phyloP scores from a whole-genome alignment of 495 filamentous ascomycete genomes.

The Aspergillus homomorphus region DNA sequence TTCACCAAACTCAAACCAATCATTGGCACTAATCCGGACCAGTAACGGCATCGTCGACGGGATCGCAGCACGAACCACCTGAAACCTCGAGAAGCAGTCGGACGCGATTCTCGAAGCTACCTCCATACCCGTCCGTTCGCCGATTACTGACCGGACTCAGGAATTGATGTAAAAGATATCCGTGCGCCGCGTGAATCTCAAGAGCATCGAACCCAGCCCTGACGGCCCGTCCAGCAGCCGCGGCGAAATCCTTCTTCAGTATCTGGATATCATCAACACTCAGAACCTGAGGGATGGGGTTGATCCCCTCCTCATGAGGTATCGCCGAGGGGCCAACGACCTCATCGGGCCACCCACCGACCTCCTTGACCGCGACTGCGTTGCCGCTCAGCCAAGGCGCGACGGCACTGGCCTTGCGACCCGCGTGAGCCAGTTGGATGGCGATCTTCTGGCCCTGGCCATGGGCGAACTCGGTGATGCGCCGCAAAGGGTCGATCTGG shows the following conservation, averaged over 20 bases:
- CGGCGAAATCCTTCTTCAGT: slow-evolving; percentile 46
- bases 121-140: slow-evolving; percentile 55
- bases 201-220: slow-evolving; percentile 48
- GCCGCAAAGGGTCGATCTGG: slow-evolving; percentile 54
- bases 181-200: slow-evolving; percentile 51
- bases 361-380: slow-evolving; percentile 37
- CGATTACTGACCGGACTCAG: slow-evolving; percentile 55
- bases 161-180: slow-evolving; percentile 61
- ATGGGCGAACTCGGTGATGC: slow-evolving; percentile 52
- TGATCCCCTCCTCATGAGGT: slow-evolving; percentile 37
- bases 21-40: slow-evolving; percentile 50
- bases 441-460: slow-evolving; percentile 57
- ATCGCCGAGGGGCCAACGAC: slow-evolving; percentile 51
- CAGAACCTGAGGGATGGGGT: slow-evolving; percentile 48
- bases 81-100: slow-evolving; percentile 49
- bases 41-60: slow-evolving; percentile 59
- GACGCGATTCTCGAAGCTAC: slow-evolving; percentile 51
- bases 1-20: slow-evolving; percentile 49
- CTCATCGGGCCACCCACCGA: slow-evolving; percentile 62
- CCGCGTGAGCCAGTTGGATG: slow-evolving; percentile 67
- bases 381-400: slow-evolving; percentile 45
- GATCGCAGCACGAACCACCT: slow-evolving; percentile 43
- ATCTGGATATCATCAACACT: slow-evolving; percentile 45
- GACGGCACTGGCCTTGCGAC: slow-evolving; percentile 58
- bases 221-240: slow-evolving; percentile 46